phyloP scores from a whole-genome alignment of 1,284 basidiomycete genomes.

The Thelephora terrestris region DNA sequence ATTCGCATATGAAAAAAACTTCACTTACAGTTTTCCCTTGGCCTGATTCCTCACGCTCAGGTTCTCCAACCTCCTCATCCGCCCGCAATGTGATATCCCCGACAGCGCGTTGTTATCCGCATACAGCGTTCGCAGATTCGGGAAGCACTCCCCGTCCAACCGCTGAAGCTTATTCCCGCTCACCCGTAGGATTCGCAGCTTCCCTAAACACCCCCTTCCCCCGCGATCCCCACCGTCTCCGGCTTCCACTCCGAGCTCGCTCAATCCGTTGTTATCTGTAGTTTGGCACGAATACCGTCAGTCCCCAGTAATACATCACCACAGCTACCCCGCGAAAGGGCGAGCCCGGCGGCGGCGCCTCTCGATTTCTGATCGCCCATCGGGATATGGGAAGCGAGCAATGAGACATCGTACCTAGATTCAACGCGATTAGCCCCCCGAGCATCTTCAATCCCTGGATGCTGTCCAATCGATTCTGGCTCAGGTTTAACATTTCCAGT shows the following conservation, averaged over 20 bases:
- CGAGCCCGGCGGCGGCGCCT: no score
- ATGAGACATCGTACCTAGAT: constrained; percentile 56
- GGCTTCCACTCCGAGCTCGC: constrained; percentile 38
- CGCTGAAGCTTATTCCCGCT: constrained; percentile 72
- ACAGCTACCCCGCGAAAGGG: neutral
- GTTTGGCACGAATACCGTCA: constrained; percentile 2
- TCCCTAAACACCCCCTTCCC: neutral
- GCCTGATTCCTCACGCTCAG: constrained; percentile 87
- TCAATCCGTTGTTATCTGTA: constrained; percentile 67
- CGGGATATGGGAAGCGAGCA: neutral
- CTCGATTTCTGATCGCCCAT: no score
- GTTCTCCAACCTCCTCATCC: constrained; percentile 73
- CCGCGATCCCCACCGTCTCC: constrained; percentile 36
- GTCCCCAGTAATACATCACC: neutral
- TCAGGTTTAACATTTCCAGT: constrained; percentile 78
- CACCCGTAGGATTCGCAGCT: constrained; percentile 73
- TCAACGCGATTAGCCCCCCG: constrained; percentile 58
- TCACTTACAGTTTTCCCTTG: constrained; percentile 57
- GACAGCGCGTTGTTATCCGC: constrained; percentile 79
- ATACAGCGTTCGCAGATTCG: constrained; percentile 82
- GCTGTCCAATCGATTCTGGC: constrained; percentile 61
- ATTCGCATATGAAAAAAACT: constrained; percentile 11
- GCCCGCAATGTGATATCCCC: constrained; percentile 40
- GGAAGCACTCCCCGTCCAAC: constrained; percentile 61
- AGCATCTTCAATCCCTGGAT: constrained; percentile 56